Evolutionary conservation across 1,284 basidiomycete genomes (phyloP), one percentile per base, ranked within the genome.

Genomic region (Trametes sp.): DNA sequence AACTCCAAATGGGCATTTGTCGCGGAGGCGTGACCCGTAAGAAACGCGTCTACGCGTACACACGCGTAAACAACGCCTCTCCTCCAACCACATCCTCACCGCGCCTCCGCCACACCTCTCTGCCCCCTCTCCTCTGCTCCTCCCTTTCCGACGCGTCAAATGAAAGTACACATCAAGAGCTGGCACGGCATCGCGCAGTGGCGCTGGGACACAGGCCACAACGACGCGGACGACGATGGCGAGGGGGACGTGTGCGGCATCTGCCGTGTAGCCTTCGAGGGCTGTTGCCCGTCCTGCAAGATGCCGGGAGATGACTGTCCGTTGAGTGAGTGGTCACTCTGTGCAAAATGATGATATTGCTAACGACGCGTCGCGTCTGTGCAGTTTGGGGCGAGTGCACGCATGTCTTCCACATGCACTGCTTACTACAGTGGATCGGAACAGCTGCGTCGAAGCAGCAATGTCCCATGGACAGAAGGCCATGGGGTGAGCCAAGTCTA

Each of bases 291-390:
- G 5, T 86, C 90, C 4, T 98, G 96, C 78, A 96, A 95, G 77
- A 87, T 96, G 71, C 96, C 96, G 0, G 96, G 96, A n/a, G 96
- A 98, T 69, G 95, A 96, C 71, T 98, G 96, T 81, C 96, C 96
- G 1, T 80, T 98, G 31, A 97, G 96, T 98, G 70, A 73, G 89
- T 85, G 1, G 42, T 11, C 44, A 49, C 11, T 26, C 33, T 4
- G 42, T 9, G 33, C 41, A 42, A 51, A 19, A 16, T 31, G 54
- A 16, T 58, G 29, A 9, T 31, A 6, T 46, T 8, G 49, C 35
- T 50, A n/a, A n/a, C 48, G 36, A 42, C 11, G 26, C 4, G 11
- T 33, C 44, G 33, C 38, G 35, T 60, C 16, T 28, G 13, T 64
- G 28, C 62, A 96, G 96, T 98, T 61, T 98, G 95, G 94, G 96